Evolutionary conservation across 106 monocot species (phyloP).

Genomic region (Gastrodia elata): DNA sequence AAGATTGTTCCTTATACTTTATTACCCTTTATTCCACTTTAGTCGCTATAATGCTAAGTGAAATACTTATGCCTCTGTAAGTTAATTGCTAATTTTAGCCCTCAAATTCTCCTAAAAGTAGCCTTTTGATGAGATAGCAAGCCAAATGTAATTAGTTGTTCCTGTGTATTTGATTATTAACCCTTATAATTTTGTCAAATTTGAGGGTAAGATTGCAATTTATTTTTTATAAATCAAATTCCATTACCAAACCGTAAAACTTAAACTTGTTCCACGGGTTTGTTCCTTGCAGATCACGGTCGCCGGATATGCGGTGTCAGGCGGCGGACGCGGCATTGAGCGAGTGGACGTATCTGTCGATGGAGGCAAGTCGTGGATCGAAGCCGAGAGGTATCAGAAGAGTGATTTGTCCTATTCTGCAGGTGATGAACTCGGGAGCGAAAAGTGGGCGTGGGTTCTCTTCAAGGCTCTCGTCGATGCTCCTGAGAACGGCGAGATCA

Average conservation of each 20-base stretch:
- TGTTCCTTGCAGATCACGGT: constrained; percentile 32
- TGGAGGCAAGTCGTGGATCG: constrained; percentile 68
- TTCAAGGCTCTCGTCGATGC: constrained; percentile 49
- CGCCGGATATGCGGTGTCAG: constrained; percentile 69
- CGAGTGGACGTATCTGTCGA: constrained; percentile 83
- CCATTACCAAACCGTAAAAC: too few relatives aligned
- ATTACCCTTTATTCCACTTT: too few relatives aligned
- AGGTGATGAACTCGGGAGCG: constrained; percentile 36
- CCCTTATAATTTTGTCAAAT: too few relatives aligned
- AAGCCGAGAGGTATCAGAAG: constrained; percentile 51
- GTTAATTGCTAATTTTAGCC: too few relatives aligned
- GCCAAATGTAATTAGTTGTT: too few relatives aligned
- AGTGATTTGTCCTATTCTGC: constrained; percentile 24
- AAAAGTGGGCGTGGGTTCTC: constrained; percentile 78
- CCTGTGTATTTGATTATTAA: too few relatives aligned
- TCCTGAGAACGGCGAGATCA: constrained; percentile 43
- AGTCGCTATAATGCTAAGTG: too few relatives aligned
- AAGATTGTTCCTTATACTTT: too few relatives aligned
- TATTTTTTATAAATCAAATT: too few relatives aligned
- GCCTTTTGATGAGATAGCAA: too few relatives aligned
- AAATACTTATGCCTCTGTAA: too few relatives aligned
- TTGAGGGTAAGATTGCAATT: too few relatives aligned
- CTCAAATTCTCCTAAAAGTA: background rate
- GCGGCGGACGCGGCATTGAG: constrained; percentile 92
- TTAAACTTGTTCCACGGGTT: constrained; percentile 4